A percentile compares a stretch with the other conserved stretches of the same genome.
Evolutionary conservation across 768 basidiomycete genomes (phyloP).

Genomic region (Boletus sp.): DNA sequence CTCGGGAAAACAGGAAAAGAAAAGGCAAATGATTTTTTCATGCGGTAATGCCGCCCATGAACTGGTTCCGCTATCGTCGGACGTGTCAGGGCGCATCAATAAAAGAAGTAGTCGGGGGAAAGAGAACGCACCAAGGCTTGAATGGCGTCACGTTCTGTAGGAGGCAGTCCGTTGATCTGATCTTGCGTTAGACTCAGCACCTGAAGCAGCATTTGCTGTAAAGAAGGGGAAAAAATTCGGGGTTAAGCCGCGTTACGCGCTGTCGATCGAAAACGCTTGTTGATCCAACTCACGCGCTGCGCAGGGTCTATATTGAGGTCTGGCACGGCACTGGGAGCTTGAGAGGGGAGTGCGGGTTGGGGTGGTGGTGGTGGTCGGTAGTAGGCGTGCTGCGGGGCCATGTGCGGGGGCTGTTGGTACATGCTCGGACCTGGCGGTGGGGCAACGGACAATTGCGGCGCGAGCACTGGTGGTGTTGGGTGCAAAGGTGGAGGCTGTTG

Average conservation of each 20-base stretch:
- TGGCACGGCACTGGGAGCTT: slow-evolving; percentile 35
- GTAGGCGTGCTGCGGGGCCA: slow-evolving; percentile 32
- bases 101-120: background rate
- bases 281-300: slow-evolving; percentile 42
- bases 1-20: background rate
- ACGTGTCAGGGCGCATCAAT: background rate
- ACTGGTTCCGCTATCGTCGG: slow-evolving; percentile 32
- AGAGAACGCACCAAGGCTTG: slow-evolving; percentile 64
- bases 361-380: slow-evolving; percentile 34
- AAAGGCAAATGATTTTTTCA: slow-evolving; percentile 8
- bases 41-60: slow-evolving; percentile 33
- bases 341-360: slow-evolving; percentile 29
- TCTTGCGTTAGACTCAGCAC: slow-evolving; percentile 79
- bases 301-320: slow-evolving; percentile 43
- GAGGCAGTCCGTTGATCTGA: slow-evolving; percentile 80
- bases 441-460: slow-evolving; percentile 30
- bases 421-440: slow-evolving; percentile 30
- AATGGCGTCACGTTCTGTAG: slow-evolving; percentile 75
- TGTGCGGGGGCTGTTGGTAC: slow-evolving; percentile 33
- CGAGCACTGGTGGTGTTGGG: slow-evolving; percentile 35
- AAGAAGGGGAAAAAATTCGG: background rate
- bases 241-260: background rate
- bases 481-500: slow-evolving; percentile 33
- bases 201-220: slow-evolving; percentile 79
- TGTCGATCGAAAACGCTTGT: slow-evolving; percentile 1